phyloP scores from a whole-genome alignment of 139 green algal genomes.

The Yamagishiella unicocca region DNA sequence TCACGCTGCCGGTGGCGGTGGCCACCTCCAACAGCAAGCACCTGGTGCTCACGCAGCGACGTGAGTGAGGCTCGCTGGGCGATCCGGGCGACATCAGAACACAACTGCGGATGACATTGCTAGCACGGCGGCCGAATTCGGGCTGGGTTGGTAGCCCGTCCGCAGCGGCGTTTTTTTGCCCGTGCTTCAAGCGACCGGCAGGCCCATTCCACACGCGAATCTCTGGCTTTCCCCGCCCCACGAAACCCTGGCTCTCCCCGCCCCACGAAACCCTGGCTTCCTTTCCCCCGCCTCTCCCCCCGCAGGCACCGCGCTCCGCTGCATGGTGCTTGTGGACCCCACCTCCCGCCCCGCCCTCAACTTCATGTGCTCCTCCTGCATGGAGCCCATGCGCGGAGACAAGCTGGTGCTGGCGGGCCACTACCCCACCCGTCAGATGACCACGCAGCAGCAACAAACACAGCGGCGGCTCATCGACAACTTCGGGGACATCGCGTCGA shows the following conservation, averaged over 20 bases:
- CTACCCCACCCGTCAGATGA: conserved; percentile 38
- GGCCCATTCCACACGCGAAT: too few relatives aligned
- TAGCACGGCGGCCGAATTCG: too few relatives aligned
- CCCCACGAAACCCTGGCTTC: not conserved
- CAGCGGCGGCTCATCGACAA: conserved; percentile 52
- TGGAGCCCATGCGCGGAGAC: conserved; percentile 56
- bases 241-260: not conserved
- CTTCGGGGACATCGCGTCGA: conserved; percentile 38
- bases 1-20: conserved; percentile 45
- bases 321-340: conserved; percentile 54
- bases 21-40: conserved; percentile 54
- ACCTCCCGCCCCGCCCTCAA: conserved; percentile 44
- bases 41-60: conserved; percentile 25
- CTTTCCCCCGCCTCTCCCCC: not conserved
- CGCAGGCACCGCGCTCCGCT: conserved; percentile 38
- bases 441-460: conserved; percentile 54
- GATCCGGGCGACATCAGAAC: too few relatives aligned
- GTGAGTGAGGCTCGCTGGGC: conserved; percentile 9
- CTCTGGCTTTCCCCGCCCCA: too few relatives aligned
- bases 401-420: conserved; percentile 55
- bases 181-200: too few relatives aligned
- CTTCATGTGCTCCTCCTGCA: conserved; percentile 40
- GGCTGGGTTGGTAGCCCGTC: too few relatives aligned
- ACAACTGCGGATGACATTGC: too few relatives aligned
- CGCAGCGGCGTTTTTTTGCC: too few relatives aligned